phyloP scores from a whole-genome alignment of 2,329 filamentous ascomycete genomes.

The Aspergillus sclerotialis region DNA sequence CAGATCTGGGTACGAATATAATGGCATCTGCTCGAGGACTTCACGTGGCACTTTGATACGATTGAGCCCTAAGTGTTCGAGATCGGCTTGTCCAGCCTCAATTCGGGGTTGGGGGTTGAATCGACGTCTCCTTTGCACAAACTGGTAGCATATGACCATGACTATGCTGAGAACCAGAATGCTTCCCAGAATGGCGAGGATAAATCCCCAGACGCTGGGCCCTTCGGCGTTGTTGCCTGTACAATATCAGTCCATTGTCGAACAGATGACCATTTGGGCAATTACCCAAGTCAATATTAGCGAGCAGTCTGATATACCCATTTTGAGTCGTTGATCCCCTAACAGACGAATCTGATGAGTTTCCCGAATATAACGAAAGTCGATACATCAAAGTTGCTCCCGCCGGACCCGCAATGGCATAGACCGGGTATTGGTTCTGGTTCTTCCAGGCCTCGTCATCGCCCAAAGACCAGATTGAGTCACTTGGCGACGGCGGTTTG shows the following conservation, averaged over 20 bases:
- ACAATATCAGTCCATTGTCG: conserved; percentile 29
- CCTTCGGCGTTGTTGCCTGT: conserved; percentile 33
- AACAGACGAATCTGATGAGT: conserved; percentile 59
- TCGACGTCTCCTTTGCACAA: conserved; percentile 66
- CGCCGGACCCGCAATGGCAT: conserved; percentile 64
- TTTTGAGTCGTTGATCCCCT: conserved; percentile 15
- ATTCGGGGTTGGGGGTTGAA: conserved; percentile 58
- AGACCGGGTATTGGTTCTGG: conserved; percentile 70
- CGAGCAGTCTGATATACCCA: conserved; percentile 32
- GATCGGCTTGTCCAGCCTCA: conserved; percentile 69
- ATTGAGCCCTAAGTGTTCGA: conserved; percentile 81
- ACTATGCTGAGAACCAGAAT: conserved; percentile 61
- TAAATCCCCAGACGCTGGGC: conserved; percentile 75
- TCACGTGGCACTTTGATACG: conserved; percentile 67
- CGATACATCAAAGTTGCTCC: conserved; percentile 65
- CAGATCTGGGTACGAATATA: conserved; percentile 62
- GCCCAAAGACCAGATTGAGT: conserved; percentile 62
- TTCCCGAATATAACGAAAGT: conserved; percentile 70
- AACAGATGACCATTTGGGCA: conserved; percentile 34
- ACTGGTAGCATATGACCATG: conserved; percentile 66
- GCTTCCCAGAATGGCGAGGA: conserved; percentile 70
- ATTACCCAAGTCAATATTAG: conserved; percentile 41
- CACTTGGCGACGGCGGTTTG: conserved; percentile 59
- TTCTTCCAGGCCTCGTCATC: conserved; percentile 66
- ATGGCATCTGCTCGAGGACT: conserved; percentile 65